phyloP scores from a whole-genome alignment of 202 grass and related monocot species.

The Cymbopogon flexuosus region DNA sequence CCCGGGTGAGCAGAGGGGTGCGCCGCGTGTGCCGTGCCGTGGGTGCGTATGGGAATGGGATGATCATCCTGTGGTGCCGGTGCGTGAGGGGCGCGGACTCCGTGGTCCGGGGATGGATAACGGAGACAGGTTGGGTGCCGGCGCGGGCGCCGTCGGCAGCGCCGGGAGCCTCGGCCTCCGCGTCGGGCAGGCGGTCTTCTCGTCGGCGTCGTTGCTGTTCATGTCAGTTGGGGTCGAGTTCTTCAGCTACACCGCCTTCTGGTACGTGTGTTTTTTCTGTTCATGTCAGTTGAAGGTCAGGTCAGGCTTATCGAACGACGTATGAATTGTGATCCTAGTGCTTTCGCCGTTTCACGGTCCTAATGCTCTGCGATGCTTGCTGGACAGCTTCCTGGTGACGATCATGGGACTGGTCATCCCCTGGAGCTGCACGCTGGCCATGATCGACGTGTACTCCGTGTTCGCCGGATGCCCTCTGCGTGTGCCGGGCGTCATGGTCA shows the following conservation, averaged over 20 bases:
- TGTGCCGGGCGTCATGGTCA: conserved; percentile 60
- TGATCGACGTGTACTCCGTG: conserved; percentile 76
- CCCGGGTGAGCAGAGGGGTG: neutral
- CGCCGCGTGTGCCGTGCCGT: neutral
- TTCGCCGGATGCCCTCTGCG: conserved; percentile 51
- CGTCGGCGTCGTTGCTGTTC: conserved; percentile 81
- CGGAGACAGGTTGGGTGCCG: conserved; percentile 11
- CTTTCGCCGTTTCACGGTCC: neutral
- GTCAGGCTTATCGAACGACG: no score
- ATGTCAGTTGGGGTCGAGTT: conserved; percentile 94
- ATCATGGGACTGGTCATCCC: conserved; percentile 85
- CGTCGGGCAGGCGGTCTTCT: conserved; percentile 76
- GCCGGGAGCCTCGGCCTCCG: conserved; percentile 70
- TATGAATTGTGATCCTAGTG: no score
- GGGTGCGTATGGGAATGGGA: conserved; percentile 35
- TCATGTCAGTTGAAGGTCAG: neutral
- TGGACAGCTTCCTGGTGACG: conserved; percentile 72
- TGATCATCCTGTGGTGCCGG: conserved; percentile 27
- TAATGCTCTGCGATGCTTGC: neutral
- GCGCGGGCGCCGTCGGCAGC: conserved; percentile 54
- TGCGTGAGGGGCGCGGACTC: neutral
- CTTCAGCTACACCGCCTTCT: conserved; percentile 92
- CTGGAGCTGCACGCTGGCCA: conserved; percentile 81
- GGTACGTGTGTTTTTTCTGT: conserved; percentile 16
- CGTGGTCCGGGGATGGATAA: conserved; percentile 27